Conservation (phyloP, 352 stramenopile genomes). For the Globisporangium spinosum region DNA sequence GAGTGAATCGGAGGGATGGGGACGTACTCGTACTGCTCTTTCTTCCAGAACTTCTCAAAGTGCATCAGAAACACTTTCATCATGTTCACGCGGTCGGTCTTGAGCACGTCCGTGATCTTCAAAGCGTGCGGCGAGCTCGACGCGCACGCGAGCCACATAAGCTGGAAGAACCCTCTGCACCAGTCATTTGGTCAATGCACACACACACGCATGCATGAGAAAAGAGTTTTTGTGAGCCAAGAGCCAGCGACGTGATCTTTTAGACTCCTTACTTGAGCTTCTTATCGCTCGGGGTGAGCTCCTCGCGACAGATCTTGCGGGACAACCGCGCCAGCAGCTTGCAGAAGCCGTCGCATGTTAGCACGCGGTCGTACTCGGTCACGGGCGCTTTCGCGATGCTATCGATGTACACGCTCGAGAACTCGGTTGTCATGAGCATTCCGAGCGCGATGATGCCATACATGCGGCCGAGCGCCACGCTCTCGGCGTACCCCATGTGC, state of each 20-base stretch:
- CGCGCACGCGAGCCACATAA: slow-evolving; percentile 76
- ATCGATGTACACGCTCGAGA: slow-evolving; percentile 71
- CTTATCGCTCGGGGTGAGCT: slow-evolving; percentile 31
- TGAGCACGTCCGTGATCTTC: slow-evolving; percentile 70
- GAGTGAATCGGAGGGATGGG: neutral
- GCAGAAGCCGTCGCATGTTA: slow-evolving; percentile 60
- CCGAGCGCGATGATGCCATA: slow-evolving; percentile 77
- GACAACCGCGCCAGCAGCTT: slow-evolving; percentile 65
- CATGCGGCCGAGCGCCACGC: slow-evolving; percentile 59
- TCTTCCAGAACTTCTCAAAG: slow-evolving; percentile 83
- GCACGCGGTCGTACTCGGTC: slow-evolving; percentile 57
- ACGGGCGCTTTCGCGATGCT: slow-evolving; percentile 49
- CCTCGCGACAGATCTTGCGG: slow-evolving; percentile 38
- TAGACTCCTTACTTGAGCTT: slow-evolving; percentile 51
- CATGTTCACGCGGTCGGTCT: slow-evolving; percentile 60
- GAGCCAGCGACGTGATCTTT: neutral
- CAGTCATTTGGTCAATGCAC: neutral
- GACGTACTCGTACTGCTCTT: slow-evolving; percentile 60
- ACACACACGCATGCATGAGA: neutral
- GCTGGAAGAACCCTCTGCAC: slow-evolving; percentile 60
- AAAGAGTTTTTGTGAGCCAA: neutral
- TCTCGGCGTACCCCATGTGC: slow-evolving; percentile 70
- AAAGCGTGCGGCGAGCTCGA: slow-evolving; percentile 45
- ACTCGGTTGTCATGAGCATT: slow-evolving; percentile 76
- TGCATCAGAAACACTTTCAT: slow-evolving; percentile 60